Conservation (phyloP, 73 alveolate species). For the Paramecium tetraurelia region DNA sequence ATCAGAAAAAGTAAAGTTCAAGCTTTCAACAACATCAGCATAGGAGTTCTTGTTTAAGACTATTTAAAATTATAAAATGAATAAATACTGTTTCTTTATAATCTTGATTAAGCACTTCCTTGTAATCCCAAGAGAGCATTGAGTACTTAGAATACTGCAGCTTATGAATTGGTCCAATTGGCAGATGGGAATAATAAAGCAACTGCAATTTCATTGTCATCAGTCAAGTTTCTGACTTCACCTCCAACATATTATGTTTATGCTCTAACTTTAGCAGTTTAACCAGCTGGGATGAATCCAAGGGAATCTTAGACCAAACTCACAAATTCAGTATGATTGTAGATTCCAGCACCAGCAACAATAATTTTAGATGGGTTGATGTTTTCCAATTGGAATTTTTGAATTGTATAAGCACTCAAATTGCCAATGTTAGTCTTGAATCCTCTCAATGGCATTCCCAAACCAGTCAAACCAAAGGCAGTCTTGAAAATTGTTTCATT, state of each 20-base stretch:
- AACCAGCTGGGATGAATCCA: constrained; percentile 34
- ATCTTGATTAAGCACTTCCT: constrained; percentile 16
- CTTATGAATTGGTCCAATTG: constrained; percentile 35
- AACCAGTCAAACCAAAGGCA: constrained; percentile 58
- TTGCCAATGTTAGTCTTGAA: constrained; percentile 49
- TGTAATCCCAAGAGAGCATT: constrained; percentile 42
- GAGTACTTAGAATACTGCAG: constrained; percentile 48
- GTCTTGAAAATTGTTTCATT: constrained; percentile 61
- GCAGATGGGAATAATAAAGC: constrained; percentile 62
- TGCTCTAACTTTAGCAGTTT: constrained; percentile 27
- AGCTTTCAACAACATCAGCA: constrained; percentile 49
- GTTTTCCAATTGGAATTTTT: constrained; percentile 56
- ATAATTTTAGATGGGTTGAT: constrained; percentile 53
- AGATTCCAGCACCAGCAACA: constrained; percentile 59
- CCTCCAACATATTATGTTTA: constrained; percentile 62
- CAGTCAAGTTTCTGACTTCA: constrained; percentile 65
- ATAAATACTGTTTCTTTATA: neutral
- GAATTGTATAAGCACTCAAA: constrained; percentile 52
- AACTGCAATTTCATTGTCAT: constrained; percentile 51
- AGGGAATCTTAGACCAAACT: constrained; percentile 46
- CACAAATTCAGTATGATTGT: constrained; percentile 57
- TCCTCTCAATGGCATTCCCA: constrained; percentile 64
- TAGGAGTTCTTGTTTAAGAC: constrained; percentile 51
- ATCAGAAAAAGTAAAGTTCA: constrained; percentile 60
- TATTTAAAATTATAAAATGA: neutral